Evolutionary conservation across 176 grass and related monocot species (phyloP), one percentile per base, ranked within the genome.

Genomic region (Chloris gayana): DNA sequence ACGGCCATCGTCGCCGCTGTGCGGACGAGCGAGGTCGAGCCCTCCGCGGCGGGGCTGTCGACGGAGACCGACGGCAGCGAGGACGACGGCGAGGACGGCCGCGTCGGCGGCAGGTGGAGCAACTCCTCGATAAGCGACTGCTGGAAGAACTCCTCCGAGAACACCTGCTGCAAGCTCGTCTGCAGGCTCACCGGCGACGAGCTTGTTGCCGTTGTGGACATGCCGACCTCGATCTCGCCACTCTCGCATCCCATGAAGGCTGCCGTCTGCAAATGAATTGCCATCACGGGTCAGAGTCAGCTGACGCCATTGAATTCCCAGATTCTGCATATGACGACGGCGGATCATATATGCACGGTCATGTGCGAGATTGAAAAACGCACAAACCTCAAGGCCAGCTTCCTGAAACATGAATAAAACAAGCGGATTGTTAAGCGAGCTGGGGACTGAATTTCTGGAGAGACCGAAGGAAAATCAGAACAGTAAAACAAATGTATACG

Each of bases 161-260:
- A 95, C 6, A 95, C 88, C 57, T 93, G 96, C 3, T 86, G 81
- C 19, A 93, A 10, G 38, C 35, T 95, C 39, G 76, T 39, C 75
- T 84, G 82, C 73, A 91, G 9, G 74, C 38, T 72, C 44, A 18
- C 69, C 24, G 6, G 37, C 35, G 37, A 13, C 2, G 14, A 22
- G 5, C 87, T 60, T 0, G 25, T 29, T 12, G 73, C 21, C 19
- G 77, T 9, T 14, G 32, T 85, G 1, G 73, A 85, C 75, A 89
- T 67, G 63, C 96, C 96, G 24, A 99, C 78, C 82, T 99, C 96
- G 51, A 99, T 88, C 84, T 99, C 96, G 32, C 96, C 96, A 39
- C 61, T 86, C 13, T 83, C 82, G 73, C 90, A 95, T 69, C 90
- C 92, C 90, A 95, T 74, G 74, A 99, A 99, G 25, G 85, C 85